Evolutionary conservation across 148 eudicot species (phyloP), one percentile per base, ranked within the genome.

Genomic region (Dysphania ambrosioides): DNA sequence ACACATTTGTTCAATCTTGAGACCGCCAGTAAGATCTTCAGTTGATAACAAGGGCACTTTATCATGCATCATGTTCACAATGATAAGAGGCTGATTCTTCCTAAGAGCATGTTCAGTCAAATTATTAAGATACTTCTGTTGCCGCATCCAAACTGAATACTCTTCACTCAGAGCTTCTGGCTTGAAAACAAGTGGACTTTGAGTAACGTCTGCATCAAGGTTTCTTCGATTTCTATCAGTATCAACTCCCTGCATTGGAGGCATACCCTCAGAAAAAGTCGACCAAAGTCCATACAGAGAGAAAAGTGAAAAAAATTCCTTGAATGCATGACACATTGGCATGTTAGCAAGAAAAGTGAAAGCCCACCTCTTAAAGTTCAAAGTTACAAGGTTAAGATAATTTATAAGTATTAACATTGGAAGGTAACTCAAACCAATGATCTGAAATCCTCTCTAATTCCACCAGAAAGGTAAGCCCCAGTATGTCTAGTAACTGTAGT

Each of bases 81-180:
- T 83, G 64, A 91, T 77, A 67, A 91, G 75, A 44, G 98, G 98
- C 82, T 86, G 86, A 75, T 91, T 91, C 77, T 90, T 94, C 32
- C 78, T 80, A 81, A 94, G 90, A 65, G 97, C 91, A 60, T 82
- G 95, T 40, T 90, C 93, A 30, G 97, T 94, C 79, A 88, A 80
- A 69, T 75, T 88, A 72, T 81, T 79, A 53, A 94, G 82, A 79
- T 84, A 81, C 71, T 87, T 91, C 72, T 79, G 88, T 68, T 87
- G 91, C 38, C 84, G 79, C 42, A 87, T 76, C 83, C 92, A 79
- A 61, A 79, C 32, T 77, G 80, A 66, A 63, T 79, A 75, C 66
- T 90, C 97, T 71, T 86, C 93, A 82, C 72, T 80, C 63, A 75
- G 82, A 62, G 64, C 77, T 73, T 84, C 88, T 24, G 77, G 74